Percentiles rank a stretch among this genome's conserved stretches.
Evolutionary conservation across 768 basidiomycete species (phyloP).

Genomic region (Mycena metata): DNA sequence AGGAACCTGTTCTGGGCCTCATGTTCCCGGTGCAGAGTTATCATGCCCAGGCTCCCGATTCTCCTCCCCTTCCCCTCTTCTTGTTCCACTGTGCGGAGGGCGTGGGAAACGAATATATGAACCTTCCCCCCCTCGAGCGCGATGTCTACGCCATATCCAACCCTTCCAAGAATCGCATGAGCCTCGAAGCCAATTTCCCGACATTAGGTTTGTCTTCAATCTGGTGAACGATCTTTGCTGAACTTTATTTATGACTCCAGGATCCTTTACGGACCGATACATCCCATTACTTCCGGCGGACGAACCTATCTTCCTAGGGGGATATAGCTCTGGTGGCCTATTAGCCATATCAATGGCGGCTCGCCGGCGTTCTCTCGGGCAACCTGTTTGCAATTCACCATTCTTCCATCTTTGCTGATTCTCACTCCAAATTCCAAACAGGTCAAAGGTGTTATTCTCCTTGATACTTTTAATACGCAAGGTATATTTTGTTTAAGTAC

Average conservation of each 20-base stretch:
- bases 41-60: not conserved
- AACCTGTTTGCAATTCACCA: conserved; percentile 14
- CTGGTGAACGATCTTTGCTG: not conserved
- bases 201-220: not conserved
- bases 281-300: conserved; percentile 4
- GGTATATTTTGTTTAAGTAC: not conserved
- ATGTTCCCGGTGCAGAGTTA: conserved; percentile 7
- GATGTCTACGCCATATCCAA: conserved; percentile 25
- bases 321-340: conserved; percentile 9
- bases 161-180: conserved; percentile 20
- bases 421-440: not conserved
- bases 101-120: conserved; percentile 10
- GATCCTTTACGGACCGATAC: not conserved
- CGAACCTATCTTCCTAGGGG: conserved; percentile 16
- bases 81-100: conserved; percentile 15
- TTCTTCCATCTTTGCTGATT: not conserved
- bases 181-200: conserved; percentile 17
- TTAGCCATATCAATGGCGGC: conserved; percentile 7
- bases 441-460: conserved; percentile 19
- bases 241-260: not conserved
- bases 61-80: not conserved
- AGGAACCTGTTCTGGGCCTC: conserved; percentile 5
- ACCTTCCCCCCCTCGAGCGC: conserved; percentile 12
- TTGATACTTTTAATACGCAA: conserved; percentile 16
- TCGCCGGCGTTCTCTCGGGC: conserved; percentile 16